These are phyloP conservation scores for Trypanosoma vivax DNA, from an alignment of 208 protist species.

Conservation along the genomic window DNA sequence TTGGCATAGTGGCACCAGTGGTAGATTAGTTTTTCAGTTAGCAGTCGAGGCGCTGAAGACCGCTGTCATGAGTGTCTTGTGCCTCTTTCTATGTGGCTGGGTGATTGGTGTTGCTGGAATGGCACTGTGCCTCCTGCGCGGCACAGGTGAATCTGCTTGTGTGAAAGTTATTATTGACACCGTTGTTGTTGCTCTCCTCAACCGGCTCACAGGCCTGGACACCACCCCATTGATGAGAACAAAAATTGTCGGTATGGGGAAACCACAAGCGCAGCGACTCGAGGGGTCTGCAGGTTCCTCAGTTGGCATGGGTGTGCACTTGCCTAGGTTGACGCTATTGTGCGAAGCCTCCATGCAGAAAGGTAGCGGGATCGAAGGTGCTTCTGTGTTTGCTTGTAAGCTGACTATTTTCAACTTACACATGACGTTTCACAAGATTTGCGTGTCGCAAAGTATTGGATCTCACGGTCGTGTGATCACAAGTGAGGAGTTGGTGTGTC, in stretches of 20 bases:
- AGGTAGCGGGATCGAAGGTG: neutral
- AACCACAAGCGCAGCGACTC: neutral
- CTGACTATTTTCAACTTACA: constrained; percentile 10
- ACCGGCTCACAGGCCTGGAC: neutral
- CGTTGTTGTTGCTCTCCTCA: constrained; percentile 10
- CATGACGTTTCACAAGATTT: constrained; percentile 9
- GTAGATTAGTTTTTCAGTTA: too few species aligned
- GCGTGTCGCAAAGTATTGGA: constrained; percentile 7
- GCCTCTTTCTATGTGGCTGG: constrained; percentile 52
- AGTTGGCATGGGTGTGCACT: neutral
- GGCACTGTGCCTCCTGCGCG: constrained; percentile 43
- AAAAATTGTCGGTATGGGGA: neutral
- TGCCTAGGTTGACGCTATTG: neutral
- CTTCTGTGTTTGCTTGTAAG: neutral
- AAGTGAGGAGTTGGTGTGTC: neutral
- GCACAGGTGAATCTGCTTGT: constrained; percentile 25
- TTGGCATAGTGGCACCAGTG: too few species aligned
- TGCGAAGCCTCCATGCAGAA: constrained; percentile 4
- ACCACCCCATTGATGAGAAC: too few species aligned
- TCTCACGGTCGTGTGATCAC: constrained; percentile 17
- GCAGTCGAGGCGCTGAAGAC: neutral
- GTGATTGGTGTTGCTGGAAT: constrained; percentile 30
- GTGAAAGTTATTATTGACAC: constrained; percentile 19
- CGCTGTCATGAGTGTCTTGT: constrained; percentile 3
- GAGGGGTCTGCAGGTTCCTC: neutral